Conservation (phyloP, 768 basidiomycete species). For the Boletus reticulatus region DNA sequence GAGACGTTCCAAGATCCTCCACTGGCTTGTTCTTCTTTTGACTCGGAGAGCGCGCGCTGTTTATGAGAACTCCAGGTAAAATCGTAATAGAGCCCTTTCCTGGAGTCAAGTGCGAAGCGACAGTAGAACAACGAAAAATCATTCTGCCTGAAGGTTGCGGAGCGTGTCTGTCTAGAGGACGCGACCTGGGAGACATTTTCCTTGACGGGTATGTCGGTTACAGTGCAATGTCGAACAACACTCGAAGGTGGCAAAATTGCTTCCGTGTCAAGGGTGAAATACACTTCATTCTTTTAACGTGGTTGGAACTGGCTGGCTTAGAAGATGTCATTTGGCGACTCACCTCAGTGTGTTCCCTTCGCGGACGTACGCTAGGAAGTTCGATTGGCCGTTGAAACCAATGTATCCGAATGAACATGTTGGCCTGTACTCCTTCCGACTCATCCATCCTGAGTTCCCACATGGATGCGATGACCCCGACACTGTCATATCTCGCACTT, state of each 20-base stretch:
- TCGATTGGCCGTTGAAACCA: slow-evolving; percentile 75
- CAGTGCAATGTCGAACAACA: slow-evolving; percentile 51
- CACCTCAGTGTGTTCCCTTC: slow-evolving; percentile 61
- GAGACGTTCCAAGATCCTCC: slow-evolving; percentile 50
- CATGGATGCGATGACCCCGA: slow-evolving; percentile 69
- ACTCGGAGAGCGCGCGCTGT: slow-evolving; percentile 33
- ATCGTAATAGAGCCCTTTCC: slow-evolving; percentile 59
- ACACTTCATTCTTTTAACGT: slow-evolving; percentile 65
- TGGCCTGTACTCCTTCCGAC: slow-evolving; percentile 29
- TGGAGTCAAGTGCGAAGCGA: slow-evolving; percentile 53
- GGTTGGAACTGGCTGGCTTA: not conserved
- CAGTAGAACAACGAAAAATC: slow-evolving; percentile 50
- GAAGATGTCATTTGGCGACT: slow-evolving; percentile 12
- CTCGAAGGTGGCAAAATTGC: slow-evolving; percentile 49
- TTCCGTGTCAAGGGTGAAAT: slow-evolving; percentile 54
- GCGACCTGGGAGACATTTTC: slow-evolving; percentile 3
- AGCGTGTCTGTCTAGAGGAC: slow-evolving; percentile 12
- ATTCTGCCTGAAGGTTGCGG: slow-evolving; percentile 10
- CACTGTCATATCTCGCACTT: slow-evolving; percentile 48
- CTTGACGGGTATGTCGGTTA: slow-evolving; percentile 33
- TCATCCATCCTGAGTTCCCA: slow-evolving; percentile 49
- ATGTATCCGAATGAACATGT: slow-evolving; percentile 61
- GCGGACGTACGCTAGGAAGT: slow-evolving; percentile 56
- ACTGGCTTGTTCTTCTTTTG: slow-evolving; percentile 28
- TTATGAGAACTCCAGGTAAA: slow-evolving; percentile 58